phyloP scores from a whole-genome alignment of 1,284 basidiomycete species.

The Caloboletus firmus region DNA sequence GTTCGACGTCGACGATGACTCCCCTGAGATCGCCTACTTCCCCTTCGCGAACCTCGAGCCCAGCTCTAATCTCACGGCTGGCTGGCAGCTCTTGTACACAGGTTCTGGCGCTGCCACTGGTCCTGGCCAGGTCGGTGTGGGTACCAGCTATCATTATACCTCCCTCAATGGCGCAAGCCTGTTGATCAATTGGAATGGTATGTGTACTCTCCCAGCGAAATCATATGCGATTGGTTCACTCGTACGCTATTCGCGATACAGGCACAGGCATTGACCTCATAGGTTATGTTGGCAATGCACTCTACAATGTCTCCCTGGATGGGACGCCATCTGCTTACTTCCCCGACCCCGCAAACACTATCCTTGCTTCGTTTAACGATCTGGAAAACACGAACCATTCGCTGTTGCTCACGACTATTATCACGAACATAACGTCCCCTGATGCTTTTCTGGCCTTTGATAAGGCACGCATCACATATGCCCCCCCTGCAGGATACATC shows the following conservation, averaged over 20 bases:
- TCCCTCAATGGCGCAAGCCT: slow-evolving; percentile 54
- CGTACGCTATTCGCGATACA: slow-evolving; percentile 28
- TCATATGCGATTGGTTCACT: not conserved
- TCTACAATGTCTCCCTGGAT: slow-evolving; percentile 50
- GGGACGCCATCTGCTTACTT: slow-evolving; percentile 32
- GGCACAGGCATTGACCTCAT: slow-evolving; percentile 56
- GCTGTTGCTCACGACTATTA: slow-evolving; percentile 45
- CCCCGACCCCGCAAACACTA: slow-evolving; percentile 26
- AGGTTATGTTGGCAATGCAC: slow-evolving; percentile 45
- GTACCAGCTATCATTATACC: slow-evolving; percentile 61
- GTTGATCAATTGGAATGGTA: slow-evolving; percentile 61
- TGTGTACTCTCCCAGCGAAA: slow-evolving; percentile 18
- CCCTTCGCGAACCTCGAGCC: slow-evolving; percentile 52
- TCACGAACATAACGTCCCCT: slow-evolving; percentile 35
- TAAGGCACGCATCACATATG: slow-evolving; percentile 45
- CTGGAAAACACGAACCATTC: slow-evolving; percentile 47
- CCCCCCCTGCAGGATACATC: slow-evolving; percentile 28
- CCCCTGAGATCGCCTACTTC: slow-evolving; percentile 59
- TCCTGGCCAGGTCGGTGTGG: slow-evolving; percentile 49
- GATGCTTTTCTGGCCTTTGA: slow-evolving; percentile 51
- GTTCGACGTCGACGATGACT: slow-evolving; percentile 64
- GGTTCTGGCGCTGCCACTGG: slow-evolving; percentile 47
- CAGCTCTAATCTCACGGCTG: slow-evolving; percentile 47
- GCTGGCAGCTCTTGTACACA: slow-evolving; percentile 66
- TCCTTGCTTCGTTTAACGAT: slow-evolving; percentile 45